Evolutionary conservation across 176 grass and related monocot genomes (phyloP), one percentile per base, ranked within the genome.

Genomic region (Aechmea fasciata): DNA sequence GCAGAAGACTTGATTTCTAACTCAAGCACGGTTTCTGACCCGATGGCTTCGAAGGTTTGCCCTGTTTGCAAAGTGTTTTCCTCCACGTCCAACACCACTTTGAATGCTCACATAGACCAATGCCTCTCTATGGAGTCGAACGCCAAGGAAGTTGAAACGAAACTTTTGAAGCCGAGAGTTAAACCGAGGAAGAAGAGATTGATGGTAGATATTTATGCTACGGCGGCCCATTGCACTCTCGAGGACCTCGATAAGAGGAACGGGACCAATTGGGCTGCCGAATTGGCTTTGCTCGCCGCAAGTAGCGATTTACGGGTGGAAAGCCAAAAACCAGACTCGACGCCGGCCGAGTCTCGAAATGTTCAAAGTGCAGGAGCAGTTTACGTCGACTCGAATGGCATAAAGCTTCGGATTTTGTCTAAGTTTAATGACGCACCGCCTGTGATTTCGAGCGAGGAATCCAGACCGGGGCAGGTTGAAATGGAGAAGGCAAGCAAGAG

Each of bases 391-490:
- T 81, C 79, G 17, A 75, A 81, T 14, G 71, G 79, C 47, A 28
- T 81, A 62, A 81, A 81, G 50, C 52, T 81, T 51, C n/a, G 79
- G 64, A 74, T 81, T 64, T 63, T 81, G 53, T 81, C 79, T 19
- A 81, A 81, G 50, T 50, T 81, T 48, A 52, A 52, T 49, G 72
- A 61, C 55, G 13, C 33, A 47, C 11, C 41, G 33, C 55, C 55
- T 18, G 55, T 22, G 9, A 19, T 61, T 7, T 61, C 55, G 4
- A 15, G 55, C 15, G 55, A 66, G 9, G 24, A 41, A 23, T 66
- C 41, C 22, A 66, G 29, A 47, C 23, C 10, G 13, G 25, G 15
- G 64, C 11, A 47, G 64, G 26, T 14, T 13, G 15, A 11, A 18
- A 66, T 18, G 24, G 23, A 66, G 19, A n/a, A 70, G 19, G 14